These are phyloP conservation scores for Chytriomyces sp. DNA, from an alignment of 192 early-diverging fungal species.

Conservation along the genomic window DNA sequence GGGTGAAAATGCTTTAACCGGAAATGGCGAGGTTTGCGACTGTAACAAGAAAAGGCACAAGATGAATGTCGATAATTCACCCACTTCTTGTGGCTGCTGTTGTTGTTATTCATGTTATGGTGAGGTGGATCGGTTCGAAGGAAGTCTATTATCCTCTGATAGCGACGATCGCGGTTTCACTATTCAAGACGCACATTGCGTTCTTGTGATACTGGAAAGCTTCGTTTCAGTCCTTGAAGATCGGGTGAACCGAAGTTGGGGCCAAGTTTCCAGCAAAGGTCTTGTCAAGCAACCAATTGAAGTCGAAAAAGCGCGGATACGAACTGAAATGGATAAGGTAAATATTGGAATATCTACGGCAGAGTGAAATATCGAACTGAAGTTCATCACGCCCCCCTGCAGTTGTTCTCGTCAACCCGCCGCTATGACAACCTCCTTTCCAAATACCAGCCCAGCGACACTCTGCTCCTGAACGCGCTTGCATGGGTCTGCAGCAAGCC, in stretches of 20 bases:
- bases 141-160: no score
- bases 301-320: not conserved
- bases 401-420: slow-evolving; percentile 1
- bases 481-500: not conserved
- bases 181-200: slow-evolving; percentile 11
- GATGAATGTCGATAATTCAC: no score
- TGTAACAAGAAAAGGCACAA: not conserved
- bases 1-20: not conserved
- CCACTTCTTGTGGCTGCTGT: no score
- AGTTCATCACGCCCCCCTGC: not conserved
- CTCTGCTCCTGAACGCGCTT: not conserved
- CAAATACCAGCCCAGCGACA: not conserved
- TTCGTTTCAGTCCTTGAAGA: slow-evolving; percentile 13
- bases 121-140: no score
- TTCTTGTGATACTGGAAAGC: slow-evolving; percentile 20
- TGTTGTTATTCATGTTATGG: no score
- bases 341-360: not conserved
- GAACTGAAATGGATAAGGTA: not conserved
- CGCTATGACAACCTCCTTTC: not conserved
- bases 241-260: not conserved
- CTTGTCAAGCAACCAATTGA: not conserved
- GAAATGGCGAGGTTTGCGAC: not conserved
- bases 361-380: no score
- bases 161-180: not conserved
- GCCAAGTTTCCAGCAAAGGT: not conserved